phyloP scores from a whole-genome alignment of 2,329 filamentous ascomycete species.

The Pseudogymnoascus pannorum region DNA sequence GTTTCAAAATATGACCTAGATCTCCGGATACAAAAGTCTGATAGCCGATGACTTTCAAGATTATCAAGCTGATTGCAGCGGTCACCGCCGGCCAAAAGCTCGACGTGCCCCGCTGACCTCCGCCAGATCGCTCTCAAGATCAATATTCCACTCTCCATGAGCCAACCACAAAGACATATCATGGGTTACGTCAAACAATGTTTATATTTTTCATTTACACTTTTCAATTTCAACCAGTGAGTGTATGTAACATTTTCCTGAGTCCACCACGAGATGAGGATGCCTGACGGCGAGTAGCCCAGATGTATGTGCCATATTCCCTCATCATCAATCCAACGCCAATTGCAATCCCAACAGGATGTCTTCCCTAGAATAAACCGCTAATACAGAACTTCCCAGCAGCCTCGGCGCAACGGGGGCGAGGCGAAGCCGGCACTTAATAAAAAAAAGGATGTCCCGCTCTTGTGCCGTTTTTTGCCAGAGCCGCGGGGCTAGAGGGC shows the following conservation, averaged over 20 bases:
- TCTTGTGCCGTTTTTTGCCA: not conserved
- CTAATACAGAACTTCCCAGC: constrained; percentile 7
- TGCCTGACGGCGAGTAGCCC: constrained; percentile 2
- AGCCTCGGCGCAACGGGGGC: not conserved
- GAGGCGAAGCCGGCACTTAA: not conserved
- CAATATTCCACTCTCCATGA: not conserved
- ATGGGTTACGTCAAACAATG: not conserved
- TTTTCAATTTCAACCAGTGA: constrained; percentile 9
- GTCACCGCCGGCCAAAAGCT: not conserved
- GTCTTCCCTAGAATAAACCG: constrained; percentile 8
- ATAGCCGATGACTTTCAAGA: not conserved
- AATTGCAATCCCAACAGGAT: constrained; percentile 1
- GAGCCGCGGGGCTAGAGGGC: not conserved
- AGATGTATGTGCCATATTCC: constrained; percentile 4
- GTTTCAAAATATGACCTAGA: constrained; percentile 16
- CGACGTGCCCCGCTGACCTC: not conserved
- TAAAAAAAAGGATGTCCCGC: not conserved
- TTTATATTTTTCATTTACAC: constrained; percentile 7
- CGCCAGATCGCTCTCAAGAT: not conserved
- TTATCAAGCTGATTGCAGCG: not conserved
- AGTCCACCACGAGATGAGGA: constrained; percentile 4
- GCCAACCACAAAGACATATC: not conserved
- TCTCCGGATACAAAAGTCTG: not conserved
- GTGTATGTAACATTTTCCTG: constrained; percentile 6
- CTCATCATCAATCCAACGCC: constrained; percentile 8